Base-by-base conservation (phyloP, 164 flowering plant genomes). In the Paratinospora sagittata region DNA sequence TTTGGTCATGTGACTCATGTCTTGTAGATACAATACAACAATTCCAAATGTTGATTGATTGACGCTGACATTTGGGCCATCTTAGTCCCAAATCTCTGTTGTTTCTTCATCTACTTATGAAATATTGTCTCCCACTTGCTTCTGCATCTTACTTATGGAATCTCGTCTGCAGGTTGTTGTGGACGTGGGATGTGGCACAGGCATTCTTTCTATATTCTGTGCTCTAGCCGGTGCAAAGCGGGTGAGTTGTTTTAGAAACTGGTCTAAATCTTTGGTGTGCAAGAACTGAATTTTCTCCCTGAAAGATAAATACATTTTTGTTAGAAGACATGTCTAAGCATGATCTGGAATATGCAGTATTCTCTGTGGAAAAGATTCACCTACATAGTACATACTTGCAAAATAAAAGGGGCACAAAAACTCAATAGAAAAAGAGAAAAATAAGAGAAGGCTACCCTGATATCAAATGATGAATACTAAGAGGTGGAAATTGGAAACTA, bases 131-230 rank as follows among this genome's bases (percentile, higher is more conserved):
- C 17, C 26, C 3, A 3, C 61, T n/a, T 63, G 52, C 16, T 45
- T 27, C 12, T 67, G 43, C 37, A 61, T 66, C n/a, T 66, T 37
- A 57, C 58, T 63, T 27, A 17, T 26, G 52, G 19, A 47, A 49
- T 39, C 57, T 2, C 60, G 16, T 75, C 60, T 84, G 27, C 84
- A 95, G 99, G 96, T 95, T 73, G 98, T 95, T n/a, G 86, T 95
- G 58, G 99, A 95, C 81, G 99, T 95, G 79, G 99, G 99, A 43
- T 95, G 99, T 82, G 99, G 97, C 37, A 90, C 98, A 1, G 97
- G 98, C 77, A 92, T 95, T 78, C 92, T 95, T 69, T 90, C 97
- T 23, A 92, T 95, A 73, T 95, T 95, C 78, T 95, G 99, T 86
- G 99, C 98, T 67, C 97, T 82, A 73, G 99, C 97, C 74, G 99